Conservation (phyloP, 2,329 filamentous ascomycete species). For the Fusarium clavum region DNA sequence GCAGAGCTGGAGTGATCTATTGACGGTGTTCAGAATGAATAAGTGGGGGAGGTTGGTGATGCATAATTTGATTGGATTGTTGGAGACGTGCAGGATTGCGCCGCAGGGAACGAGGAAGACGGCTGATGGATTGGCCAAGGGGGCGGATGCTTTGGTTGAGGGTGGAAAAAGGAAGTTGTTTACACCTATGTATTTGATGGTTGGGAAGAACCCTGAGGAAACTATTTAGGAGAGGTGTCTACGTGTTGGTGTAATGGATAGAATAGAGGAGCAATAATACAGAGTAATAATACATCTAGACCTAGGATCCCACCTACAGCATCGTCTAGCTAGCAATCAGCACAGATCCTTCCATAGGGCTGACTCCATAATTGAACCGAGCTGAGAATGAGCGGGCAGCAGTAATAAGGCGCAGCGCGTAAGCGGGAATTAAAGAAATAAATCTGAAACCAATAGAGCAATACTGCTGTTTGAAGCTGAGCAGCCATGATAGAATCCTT, state of each 20-base stretch:
- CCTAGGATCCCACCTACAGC: not conserved
- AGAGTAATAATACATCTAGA: not conserved
- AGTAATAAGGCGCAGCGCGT: not conserved
- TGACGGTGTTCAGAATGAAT: slow-evolving; percentile 86
- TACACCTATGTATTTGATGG: slow-evolving; percentile 87
- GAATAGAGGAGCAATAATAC: not conserved
- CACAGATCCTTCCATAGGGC: slow-evolving; percentile 1
- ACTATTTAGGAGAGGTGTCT: too few species aligned
- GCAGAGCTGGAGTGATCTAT: slow-evolving; percentile 76
- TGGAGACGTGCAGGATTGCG: slow-evolving; percentile 78
- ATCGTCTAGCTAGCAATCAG: not conserved
- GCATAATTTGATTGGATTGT: slow-evolving; percentile 76
- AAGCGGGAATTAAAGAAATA: not conserved
- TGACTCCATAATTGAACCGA: not conserved
- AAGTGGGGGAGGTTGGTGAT: slow-evolving; percentile 77
- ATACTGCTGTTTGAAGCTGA: not conserved
- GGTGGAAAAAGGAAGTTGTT: slow-evolving; percentile 88
- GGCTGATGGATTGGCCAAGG: slow-evolving; percentile 80
- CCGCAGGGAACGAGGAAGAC: slow-evolving; percentile 88
- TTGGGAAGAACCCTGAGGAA: slow-evolving; percentile 10
- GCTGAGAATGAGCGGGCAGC: not conserved
- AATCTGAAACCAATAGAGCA: not conserved
- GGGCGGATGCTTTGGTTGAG: slow-evolving; percentile 83
- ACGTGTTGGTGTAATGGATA: too few species aligned
- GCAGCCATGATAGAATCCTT: not conserved